Evolutionary conservation across 768 basidiomycete species (phyloP), one percentile per base, ranked within the genome.

Genomic region (Multifurca ochricompacta): DNA sequence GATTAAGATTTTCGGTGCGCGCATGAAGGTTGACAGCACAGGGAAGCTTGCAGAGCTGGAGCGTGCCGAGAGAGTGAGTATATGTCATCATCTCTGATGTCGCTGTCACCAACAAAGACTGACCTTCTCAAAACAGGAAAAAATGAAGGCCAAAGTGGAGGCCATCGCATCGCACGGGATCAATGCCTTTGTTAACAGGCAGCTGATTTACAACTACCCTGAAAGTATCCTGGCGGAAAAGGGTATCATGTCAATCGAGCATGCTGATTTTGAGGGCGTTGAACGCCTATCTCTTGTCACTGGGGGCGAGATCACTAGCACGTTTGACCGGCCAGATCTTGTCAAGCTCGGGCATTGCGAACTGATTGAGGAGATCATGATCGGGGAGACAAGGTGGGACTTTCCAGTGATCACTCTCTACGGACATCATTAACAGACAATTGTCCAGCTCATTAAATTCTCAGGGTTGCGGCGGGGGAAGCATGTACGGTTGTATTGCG

Each of bases 181-280:
- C 74, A 98, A 91, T 65, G 86, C 84, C 70, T 98, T 99, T 68
- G 92, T 98, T 59, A 99, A 99, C 73, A 82, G 96, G 47, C 96
- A 99, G 67, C 78, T 99, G 41, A 91, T 99, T 72, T 99, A 98
- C 82, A 98, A 99, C 77, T 98, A 97, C 68, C 96, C 96, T 39
- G 96, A 99, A 69, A 90, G 87, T 1, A 74, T 99, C 0, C 78
- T 99, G n/a, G 77, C 94, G 2, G 96, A 98, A 67, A 84, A 85
- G 58, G 95, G 96, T 51, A 91, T 98, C 70, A 74, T 97, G 83
- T 84, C 83, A 40, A 98, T 98, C 61, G 96, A 98, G 66, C 96
- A 99, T 64, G 96, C 95, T 13, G 96, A 99, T 66, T 98, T 99
- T 64, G 96, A 99, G 68, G 96, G 96, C 54, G 96, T 99, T 11